These are phyloP conservation scores for Epicoccum sorghinum DNA, from an alignment of 2,329 filamentous ascomycete genomes.

Conservation along the genomic window DNA sequence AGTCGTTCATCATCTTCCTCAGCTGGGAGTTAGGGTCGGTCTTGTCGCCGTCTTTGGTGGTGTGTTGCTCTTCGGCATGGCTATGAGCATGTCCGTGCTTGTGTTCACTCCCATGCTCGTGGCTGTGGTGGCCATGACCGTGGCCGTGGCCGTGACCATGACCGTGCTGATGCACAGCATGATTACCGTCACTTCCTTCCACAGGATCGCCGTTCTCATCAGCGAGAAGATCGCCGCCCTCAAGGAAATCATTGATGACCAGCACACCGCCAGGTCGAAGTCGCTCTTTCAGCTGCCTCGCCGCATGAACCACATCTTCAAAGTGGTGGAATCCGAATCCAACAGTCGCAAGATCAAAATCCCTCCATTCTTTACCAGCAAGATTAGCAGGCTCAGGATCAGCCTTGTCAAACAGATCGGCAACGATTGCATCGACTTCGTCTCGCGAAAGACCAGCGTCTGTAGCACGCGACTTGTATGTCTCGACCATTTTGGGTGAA, in stretches of 20 bases:
- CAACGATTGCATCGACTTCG: conserved; percentile 35
- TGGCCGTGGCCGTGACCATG: conserved; percentile 31
- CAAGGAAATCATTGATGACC: conserved; percentile 71
- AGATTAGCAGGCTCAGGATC: conserved; percentile 31
- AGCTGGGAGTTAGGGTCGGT: conserved; percentile 16
- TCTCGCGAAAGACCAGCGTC: conserved; percentile 21
- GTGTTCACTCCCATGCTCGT: conserved; percentile 10
- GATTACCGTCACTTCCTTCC: conserved; percentile 33
- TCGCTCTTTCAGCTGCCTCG: conserved; percentile 64
- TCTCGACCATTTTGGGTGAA: conserved; percentile 71
- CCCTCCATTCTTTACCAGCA: conserved; percentile 36
- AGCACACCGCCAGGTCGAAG: conserved; percentile 70
- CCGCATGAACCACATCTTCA: conserved; percentile 65
- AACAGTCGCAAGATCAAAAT: conserved; percentile 53
- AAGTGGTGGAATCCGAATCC: conserved; percentile 57
- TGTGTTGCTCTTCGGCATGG: background rate
- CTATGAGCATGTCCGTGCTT: conserved; percentile 3
- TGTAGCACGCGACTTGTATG: conserved; percentile 66
- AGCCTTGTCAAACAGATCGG: conserved; percentile 45
- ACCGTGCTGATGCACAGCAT: conserved; percentile 24
- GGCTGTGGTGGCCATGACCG: conserved; percentile 16
- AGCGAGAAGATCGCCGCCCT: conserved; percentile 53
- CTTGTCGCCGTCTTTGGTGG: conserved; percentile 8
- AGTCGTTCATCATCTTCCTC: conserved; percentile 51
- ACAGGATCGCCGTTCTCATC: conserved; percentile 34